Evolutionary conservation across 805 yeast species (phyloP), one percentile per base, ranked within the genome.

Genomic region (Zygotorulaspora chibaensis): DNA sequence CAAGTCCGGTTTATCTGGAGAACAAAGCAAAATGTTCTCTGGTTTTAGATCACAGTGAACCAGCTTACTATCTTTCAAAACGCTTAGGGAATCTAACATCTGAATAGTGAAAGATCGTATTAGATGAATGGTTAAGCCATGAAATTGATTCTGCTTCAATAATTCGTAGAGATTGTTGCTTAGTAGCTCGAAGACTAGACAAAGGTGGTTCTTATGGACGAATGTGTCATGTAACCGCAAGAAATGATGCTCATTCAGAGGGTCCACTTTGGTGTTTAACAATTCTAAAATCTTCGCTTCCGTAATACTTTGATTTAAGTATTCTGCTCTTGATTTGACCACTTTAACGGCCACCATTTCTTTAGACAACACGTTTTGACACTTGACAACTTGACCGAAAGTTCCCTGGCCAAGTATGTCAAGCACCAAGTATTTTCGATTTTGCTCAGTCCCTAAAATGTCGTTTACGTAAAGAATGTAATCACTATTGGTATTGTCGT

Each of bases 21-120:
- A 79, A 42, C 85, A 79, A 27, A 93, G 70, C 44, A 93, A 68
- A 40, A 93, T 89, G 63, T 93, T 93, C 59, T 93, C 99, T 0
- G 99, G 99, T 63, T 93, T 93, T 61, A 93, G 71, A 67, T 93
- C 99, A 69, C 99, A 93, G 62, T 93, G 99, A 35, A 93, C 89
- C 57, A 93, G 74, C 53, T 86, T 84, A 38, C 87, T 80, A 34
- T 81, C 84, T 59, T 93, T 93, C 54, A 93, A 74, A 20, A 86
- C 84, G 34, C 84, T 75, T 56, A 93, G 69, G 0, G 96, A 80
- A 55, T 87, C 95, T 46, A 93, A 70, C 41, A 93, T 68, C 65
- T 93, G 99, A 40, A 73, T 77, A 0, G 96, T 75, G 55, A 93
- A 83, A 13, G 78, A 79, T 53, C 86, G 79, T 11, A 93, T 91